phyloP scores from a whole-genome alignment of 495 filamentous ascomycete species.

The Lasiosphaeria miniovina region DNA sequence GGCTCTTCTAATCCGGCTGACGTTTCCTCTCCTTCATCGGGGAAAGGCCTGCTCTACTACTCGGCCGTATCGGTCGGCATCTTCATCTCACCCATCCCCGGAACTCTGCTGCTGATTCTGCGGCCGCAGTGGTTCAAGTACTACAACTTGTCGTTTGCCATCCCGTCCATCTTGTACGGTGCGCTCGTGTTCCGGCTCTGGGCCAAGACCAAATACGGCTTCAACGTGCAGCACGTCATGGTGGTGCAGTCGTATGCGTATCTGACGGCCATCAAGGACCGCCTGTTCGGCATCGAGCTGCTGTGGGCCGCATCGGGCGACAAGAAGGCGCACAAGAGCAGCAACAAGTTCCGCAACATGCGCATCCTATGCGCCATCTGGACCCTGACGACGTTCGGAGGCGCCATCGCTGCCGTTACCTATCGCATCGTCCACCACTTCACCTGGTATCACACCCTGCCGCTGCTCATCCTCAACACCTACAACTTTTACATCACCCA shows the following conservation, averaged over 20 bases:
- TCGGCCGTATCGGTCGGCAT: conserved; percentile 33
- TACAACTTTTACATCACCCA: conserved; percentile 31
- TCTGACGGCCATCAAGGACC: conserved; percentile 35
- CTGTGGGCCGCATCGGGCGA: conserved; percentile 34
- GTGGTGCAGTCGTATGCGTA: conserved; percentile 34
- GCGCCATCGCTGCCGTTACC: conserved; percentile 23
- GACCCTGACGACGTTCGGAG: conserved; percentile 24
- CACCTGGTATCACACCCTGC: conserved; percentile 30
- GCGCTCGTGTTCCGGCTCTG: conserved; percentile 29
- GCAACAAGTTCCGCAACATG: conserved; percentile 35
- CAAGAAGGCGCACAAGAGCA: conserved; percentile 33
- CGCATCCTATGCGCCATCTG: conserved; percentile 30
- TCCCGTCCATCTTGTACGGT: conserved; percentile 33
- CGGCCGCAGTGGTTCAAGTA: conserved; percentile 34
- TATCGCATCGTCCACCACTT: conserved; percentile 22
- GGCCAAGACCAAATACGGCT: conserved; percentile 32
- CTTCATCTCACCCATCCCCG: conserved; percentile 35
- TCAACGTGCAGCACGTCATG: conserved; percentile 38
- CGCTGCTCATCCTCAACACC: conserved; percentile 27
- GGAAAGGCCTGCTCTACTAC: conserved; percentile 32
- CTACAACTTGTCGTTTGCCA: conserved; percentile 35
- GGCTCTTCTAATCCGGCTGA: too few relatives aligned
- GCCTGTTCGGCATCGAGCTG: conserved; percentile 32
- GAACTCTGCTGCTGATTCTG: conserved; percentile 28
- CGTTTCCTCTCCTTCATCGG: too few relatives aligned